Evolutionary conservation across 352 stramenopile genomes (phyloP), one percentile per base, ranked within the genome.

Genomic region (Phytophthora lateralis): DNA sequence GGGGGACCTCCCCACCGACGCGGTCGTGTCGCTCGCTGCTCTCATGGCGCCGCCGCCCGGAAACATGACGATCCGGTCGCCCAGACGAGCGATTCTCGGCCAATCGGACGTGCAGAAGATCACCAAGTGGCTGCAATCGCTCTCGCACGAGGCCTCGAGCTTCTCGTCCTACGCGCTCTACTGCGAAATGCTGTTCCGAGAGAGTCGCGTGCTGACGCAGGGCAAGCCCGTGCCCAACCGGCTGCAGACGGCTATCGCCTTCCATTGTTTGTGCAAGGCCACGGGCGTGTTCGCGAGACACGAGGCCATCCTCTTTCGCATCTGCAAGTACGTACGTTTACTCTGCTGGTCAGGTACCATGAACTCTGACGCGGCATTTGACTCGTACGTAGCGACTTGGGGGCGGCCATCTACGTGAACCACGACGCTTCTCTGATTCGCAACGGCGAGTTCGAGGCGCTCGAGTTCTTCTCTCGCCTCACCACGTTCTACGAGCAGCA

Each of bases 141-240:
- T 93, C 14, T 62, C 73, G 30, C 54, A 46, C 1, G 81, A 91
- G 53, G 41, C 46, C 11, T 43, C 49, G 1, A 60, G 61, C 32
- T 93, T 81, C 55, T 73, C 74, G 41, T 93, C 84, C 21, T 93
- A 88, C 50, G 81, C 78, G 39, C 64, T 91, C 27, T 91, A 90
- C 48, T 90, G 81, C 42, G 78, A 93, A 48, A 88, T 85, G 67
- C 66, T 91, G 8, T 89, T 93, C 48, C 78, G 66, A 30, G 82
- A 93, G 49, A 86, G 76, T 38, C 67, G 69, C 26, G 73, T 83
- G 21, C 51, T 93, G 15, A 69, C 78, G n/a, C 71, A 75, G 21
- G 84, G 82, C 26, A 91, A 93, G 53, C 60, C 76, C 0, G 73
- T 63, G 29, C 84, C 84, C 1, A 93, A 93, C 43, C 78, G 82